phyloP scores from a whole-genome alignment of 306 rosid genomes.

The Luffa aegyptiaca region DNA sequence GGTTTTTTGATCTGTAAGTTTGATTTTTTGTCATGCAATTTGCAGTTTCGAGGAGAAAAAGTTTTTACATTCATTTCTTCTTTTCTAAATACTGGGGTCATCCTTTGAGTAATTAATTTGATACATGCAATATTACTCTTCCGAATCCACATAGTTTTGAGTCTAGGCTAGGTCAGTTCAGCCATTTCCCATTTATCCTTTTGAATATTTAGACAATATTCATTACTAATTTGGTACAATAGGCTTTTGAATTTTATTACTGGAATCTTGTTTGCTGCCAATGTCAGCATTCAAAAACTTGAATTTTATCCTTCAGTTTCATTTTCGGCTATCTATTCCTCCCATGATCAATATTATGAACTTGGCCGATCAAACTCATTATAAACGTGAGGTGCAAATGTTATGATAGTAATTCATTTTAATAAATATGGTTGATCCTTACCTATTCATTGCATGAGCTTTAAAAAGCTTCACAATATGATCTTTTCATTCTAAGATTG shows the following conservation, averaged over 20 bases:
- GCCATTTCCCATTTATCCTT: not conserved
- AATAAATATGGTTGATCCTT: not conserved
- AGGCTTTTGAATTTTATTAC: not conserved
- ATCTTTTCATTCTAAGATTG: not conserved
- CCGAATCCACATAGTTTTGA: not conserved
- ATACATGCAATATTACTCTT: not conserved
- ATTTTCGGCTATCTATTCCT: not conserved
- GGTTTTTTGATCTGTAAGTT: not conserved
- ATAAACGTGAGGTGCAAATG: not conserved
- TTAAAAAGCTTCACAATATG: not conserved
- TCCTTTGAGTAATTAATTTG: not conserved
- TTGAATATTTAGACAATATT: not conserved
- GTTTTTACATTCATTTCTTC: not conserved
- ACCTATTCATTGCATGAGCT: not conserved
- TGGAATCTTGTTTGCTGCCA: not conserved
- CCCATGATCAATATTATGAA: not conserved
- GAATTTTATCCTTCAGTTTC: not conserved
- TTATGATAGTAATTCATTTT: not conserved
- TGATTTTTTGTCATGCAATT: not conserved
- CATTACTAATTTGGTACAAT: not conserved
- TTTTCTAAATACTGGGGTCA: not conserved
- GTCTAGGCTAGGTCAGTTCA: not conserved
- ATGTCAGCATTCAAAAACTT: not conserved
- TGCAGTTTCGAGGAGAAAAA: not conserved
- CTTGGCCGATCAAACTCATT: not conserved